phyloP scores from a whole-genome alignment of 495 filamentous ascomycete genomes.

The Tuber aestivum region DNA sequence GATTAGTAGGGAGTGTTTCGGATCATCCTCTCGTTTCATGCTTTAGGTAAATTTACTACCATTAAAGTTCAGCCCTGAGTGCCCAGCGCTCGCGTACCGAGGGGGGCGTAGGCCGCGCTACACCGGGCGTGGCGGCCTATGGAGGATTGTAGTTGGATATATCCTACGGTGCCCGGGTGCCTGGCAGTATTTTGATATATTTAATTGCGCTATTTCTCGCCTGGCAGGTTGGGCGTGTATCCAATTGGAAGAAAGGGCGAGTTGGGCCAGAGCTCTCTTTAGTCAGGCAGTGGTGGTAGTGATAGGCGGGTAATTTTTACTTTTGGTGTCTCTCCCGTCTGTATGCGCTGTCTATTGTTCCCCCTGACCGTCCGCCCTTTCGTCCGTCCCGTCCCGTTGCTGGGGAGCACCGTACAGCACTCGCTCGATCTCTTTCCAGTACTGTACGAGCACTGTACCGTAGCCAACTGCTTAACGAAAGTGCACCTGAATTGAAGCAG shows the following conservation, averaged over 20 bases:
- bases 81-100: neutral
- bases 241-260: neutral
- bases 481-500: neutral
- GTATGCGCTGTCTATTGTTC: neutral
- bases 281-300: neutral
- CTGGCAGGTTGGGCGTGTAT: neutral
- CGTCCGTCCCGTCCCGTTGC: neutral
- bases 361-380: neutral
- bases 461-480: neutral
- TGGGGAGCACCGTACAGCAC: neutral
- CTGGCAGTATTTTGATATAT: neutral
- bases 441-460: neutral
- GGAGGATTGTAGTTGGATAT: neutral
- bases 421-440: neutral
- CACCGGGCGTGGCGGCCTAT: neutral
- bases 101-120: neutral
- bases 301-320: neutral
- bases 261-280: neutral
- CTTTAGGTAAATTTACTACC: neutral
- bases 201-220: neutral
- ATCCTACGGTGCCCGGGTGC: neutral
- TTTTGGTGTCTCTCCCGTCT: neutral
- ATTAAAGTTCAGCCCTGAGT: neutral
- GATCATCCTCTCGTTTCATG: neutral
- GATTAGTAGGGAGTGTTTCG: neutral